These are phyloP conservation scores for Rosa chinensis DNA, from an alignment of 306 rosid species.

Conservation along the genomic window DNA sequence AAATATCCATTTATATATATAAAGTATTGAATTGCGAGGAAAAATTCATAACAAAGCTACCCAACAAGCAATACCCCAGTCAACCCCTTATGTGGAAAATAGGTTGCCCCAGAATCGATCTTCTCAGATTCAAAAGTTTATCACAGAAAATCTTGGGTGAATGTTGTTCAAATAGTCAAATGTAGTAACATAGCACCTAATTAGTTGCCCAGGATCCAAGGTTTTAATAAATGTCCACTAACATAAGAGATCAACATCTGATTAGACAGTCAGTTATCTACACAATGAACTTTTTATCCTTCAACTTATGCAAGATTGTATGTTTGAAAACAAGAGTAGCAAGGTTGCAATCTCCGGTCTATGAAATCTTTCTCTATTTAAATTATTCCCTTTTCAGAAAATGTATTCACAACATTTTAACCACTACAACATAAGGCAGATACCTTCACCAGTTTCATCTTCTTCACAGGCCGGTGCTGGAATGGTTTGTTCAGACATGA, in stretches of 20 bases:
- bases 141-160: not conserved
- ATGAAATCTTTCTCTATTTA: not conserved
- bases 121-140: not conserved
- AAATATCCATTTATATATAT: not conserved
- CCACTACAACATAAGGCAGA: constrained; percentile 1
- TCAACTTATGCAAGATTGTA: not conserved
- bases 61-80: not conserved
- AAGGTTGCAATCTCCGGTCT: not conserved
- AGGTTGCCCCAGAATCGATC: not conserved
- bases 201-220: not conserved
- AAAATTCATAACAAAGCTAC: not conserved
- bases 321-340: not conserved
- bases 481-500: constrained; percentile 87
- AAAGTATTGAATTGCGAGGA: not conserved
- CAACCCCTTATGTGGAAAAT: not conserved
- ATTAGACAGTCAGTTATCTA: not conserved
- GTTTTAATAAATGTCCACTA: not conserved
- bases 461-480: constrained; percentile 73
- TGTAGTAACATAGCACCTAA: not conserved
- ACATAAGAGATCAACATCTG: not conserved
- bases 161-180: constrained; percentile 4
- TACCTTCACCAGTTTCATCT: constrained; percentile 90
- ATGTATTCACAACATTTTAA: not conserved
- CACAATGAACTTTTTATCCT: not conserved
- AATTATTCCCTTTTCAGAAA: not conserved